phyloP scores from a whole-genome alignment of 345 rosid species.

The Populus euphratica region DNA sequence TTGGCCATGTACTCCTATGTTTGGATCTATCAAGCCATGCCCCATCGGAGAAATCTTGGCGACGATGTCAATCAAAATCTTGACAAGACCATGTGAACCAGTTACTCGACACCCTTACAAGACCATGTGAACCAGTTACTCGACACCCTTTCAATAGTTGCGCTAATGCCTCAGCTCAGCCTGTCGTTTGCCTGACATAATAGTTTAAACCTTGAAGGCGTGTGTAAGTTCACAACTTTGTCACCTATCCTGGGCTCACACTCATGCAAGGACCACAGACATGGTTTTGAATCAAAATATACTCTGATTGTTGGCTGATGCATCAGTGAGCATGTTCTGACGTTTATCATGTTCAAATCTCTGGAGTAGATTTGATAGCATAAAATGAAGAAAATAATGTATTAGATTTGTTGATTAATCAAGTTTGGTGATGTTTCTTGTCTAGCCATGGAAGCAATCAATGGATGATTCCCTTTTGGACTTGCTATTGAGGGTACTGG shows the following conservation, averaged over 20 bases:
- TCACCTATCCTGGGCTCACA: too few relatives aligned
- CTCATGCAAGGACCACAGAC: too few relatives aligned
- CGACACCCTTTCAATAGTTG: background rate
- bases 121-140: background rate
- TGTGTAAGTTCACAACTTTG: too few relatives aligned
- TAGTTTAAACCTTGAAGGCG: too few relatives aligned
- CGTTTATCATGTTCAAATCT: background rate
- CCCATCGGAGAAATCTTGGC: background rate
- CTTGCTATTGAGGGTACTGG: background rate
- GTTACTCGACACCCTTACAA: background rate
- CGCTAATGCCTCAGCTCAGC: background rate
- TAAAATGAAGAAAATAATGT: too few relatives aligned
- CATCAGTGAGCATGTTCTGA: background rate
- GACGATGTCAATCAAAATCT: background rate
- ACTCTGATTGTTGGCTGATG: background rate
- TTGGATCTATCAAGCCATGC: background rate
- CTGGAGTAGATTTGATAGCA: background rate
- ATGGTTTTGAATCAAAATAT: background rate
- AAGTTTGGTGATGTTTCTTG: background rate
- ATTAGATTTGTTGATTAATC: too few relatives aligned
- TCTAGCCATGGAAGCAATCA: background rate
- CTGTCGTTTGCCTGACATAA: conserved; percentile 10
- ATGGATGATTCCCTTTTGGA: background rate
- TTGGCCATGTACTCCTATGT: background rate
- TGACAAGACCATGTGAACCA: background rate